Evolutionary conservation across 2,329 filamentous ascomycete species (phyloP), one percentile per base, ranked within the genome.

Genomic region (Nothopassalora personata): DNA sequence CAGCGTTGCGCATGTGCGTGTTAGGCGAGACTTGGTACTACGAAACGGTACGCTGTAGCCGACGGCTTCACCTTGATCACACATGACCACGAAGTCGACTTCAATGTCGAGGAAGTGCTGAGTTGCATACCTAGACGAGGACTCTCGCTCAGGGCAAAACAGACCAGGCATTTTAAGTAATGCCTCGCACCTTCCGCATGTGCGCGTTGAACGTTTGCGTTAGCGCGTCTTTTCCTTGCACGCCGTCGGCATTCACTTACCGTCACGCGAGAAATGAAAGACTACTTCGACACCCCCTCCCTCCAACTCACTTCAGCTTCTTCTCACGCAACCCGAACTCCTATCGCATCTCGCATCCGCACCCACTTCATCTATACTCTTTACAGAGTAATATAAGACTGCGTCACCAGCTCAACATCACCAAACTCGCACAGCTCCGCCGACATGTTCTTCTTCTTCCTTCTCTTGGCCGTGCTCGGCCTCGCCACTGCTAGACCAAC

Each of bases 391-490:
- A 43, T 18, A 43, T 7, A 43, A n/a, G 15, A 43, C 39, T 43
- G 39, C 18, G n/a, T 15, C 39, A 43, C 9, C 39, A 43, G 8
- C 13, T 18, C 13, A 53, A 48, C 49, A 47, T 4, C 27, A 11
- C 5, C 10, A 43, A 50, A 7, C 33, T 23, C 45, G 33, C 9
- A 46, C 54, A 50, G 19, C 31, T 47, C 23, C 18, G 31, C 27
- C 45, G 30, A 19, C 15, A 59, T 39, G 43, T 18, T 28, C 18
- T 11, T 54, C 30, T 43, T 50, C 31, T 15, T 56, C 50, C 18
- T 54, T 13, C 58, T 57, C 19, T 45, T 50, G 48, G 58, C 53
- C 31, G 15, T 57, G 39, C n/a, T 53, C 18, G 27, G 36, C 27
- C 15, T 53, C 34, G 53, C 57, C 18, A 18, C 49, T 39, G 8